Evolutionary conservation across 2,329 filamentous ascomycete species (phyloP), one percentile per base, ranked within the genome.

Genomic region (Ascochyta lentis): DNA sequence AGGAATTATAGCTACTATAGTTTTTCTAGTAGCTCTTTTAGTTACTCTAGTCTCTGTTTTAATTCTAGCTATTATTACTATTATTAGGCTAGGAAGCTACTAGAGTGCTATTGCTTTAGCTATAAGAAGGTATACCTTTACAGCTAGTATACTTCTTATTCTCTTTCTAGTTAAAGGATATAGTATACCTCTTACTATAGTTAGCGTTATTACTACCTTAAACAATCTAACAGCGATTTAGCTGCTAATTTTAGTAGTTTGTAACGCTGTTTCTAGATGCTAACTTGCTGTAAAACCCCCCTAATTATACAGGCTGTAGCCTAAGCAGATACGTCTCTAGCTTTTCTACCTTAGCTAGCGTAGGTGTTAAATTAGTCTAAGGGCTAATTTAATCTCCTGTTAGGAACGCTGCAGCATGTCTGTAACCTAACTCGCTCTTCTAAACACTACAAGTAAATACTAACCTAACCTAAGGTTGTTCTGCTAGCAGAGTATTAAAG

Each of bases 211-310:
- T 57, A 63, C 52, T 59, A 34, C 34, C 39, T 63, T 61, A 63
- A 63, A 63, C 31, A 58, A 63, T 61, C 46, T 15, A 48, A 61
- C 38, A 40, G 58, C 53, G 16, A 52, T 58, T 60, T 39, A 19
- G 59, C 51, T 33, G 35, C 59, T 44, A 15, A 58, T 57, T 64
- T 42, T 44, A 22, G 59, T 19, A 26, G 59, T 42, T 53, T 49
- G 31, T 59, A 19, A 54, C 46, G 52, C 55, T 34, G 39, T 59
- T 65, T 63, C 24, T 44, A 3, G 47, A 57, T 42, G 55, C 60
- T 56, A 33, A 63, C 54, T 65, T 61, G 53, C 62, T 47, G 35
- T 41, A 59, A 65, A 65, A 61, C 53, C 55, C 22, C 55, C 31
- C 52, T 65, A 65, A 55, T 37, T 31, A 13, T 52, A 24, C 27